A percentile compares a stretch with the other conserved stretches of the same genome.
Conservation (phyloP, 352 stramenopile species). For the Globisporangium uncinulatum region DNA sequence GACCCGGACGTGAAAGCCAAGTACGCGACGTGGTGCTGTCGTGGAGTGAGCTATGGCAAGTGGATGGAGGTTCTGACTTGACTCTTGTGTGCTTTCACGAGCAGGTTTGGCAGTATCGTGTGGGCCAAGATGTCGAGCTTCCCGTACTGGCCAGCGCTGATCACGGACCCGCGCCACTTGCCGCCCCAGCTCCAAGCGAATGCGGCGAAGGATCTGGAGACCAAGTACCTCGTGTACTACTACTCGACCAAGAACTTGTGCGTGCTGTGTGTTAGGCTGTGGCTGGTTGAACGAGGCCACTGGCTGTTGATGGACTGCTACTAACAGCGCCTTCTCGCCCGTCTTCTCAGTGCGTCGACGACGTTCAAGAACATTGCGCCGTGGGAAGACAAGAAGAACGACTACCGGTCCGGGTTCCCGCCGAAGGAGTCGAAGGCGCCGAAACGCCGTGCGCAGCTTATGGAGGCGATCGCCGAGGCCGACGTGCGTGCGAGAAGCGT, state of each 20-base stretch:
- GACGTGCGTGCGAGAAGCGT: conserved; percentile 32
- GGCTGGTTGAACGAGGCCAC: too few species aligned
- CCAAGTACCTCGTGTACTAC: conserved; percentile 74
- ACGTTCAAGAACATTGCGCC: conserved; percentile 60
- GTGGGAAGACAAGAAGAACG: conserved; percentile 67
- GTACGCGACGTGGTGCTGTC: conserved; percentile 23
- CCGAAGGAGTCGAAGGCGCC: conserved; percentile 68
- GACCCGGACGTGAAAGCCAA: conserved; percentile 50
- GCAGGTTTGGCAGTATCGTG: conserved; percentile 66
- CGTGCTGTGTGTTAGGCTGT: background rate
- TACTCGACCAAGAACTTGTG: conserved; percentile 78
- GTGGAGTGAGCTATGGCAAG: background rate
- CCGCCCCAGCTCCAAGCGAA: conserved; percentile 33
- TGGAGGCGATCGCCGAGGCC: conserved; percentile 62
- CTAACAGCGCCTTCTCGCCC: conserved; percentile 4
- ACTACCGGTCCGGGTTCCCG: conserved; percentile 58
- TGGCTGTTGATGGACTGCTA: background rate
- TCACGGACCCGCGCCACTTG: conserved; percentile 55
- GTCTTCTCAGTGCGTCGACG: conserved; percentile 33
- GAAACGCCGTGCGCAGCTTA: conserved; percentile 58
- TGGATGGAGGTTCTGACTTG: too few species aligned
- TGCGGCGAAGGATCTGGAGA: conserved; percentile 52
- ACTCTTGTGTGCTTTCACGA: background rate
- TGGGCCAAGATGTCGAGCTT: conserved; percentile 83
- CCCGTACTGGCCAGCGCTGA: conserved; percentile 76